Conservation (phyloP, 1,139 yeast species). For the Yamadazyma atmosphaerica region DNA sequence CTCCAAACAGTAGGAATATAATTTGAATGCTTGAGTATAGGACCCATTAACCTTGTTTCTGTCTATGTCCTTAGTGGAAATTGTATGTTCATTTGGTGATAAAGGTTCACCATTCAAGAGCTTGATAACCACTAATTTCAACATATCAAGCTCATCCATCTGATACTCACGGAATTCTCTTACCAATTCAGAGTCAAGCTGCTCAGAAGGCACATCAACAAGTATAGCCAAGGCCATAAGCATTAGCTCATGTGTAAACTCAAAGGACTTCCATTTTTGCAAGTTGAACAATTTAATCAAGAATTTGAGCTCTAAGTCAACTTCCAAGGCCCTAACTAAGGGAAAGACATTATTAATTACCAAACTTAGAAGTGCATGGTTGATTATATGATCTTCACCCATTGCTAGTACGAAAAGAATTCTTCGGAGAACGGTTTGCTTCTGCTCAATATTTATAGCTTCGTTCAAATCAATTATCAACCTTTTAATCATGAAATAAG, state of each 20-base stretch:
- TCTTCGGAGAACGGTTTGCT: constrained; percentile 30
- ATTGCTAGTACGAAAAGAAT: constrained; percentile 38
- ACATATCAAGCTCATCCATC: background rate
- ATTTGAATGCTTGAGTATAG: background rate
- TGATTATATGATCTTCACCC: constrained; percentile 18
- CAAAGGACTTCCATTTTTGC: background rate
- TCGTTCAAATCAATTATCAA: constrained; percentile 26
- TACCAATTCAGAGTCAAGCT: background rate
- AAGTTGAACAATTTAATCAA: background rate
- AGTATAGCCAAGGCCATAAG: background rate
- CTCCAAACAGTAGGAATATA: constrained; percentile 1
- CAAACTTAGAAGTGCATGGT: constrained; percentile 12
- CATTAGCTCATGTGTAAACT: background rate
- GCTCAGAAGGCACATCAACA: background rate
- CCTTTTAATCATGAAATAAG: constrained; percentile 41
- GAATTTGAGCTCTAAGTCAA: background rate
- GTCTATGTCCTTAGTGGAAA: background rate
- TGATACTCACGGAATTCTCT: background rate
- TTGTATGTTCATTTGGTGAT: background rate
- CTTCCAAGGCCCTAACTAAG: background rate
- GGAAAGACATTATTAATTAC: constrained; percentile 11
- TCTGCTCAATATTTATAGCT: constrained; percentile 23
- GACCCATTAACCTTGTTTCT: background rate
- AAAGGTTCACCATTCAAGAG: background rate
- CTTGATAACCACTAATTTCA: background rate